Base-by-base conservation (phyloP, 1,284 basidiomycete genomes). In the Ustilago bromivora region DNA sequence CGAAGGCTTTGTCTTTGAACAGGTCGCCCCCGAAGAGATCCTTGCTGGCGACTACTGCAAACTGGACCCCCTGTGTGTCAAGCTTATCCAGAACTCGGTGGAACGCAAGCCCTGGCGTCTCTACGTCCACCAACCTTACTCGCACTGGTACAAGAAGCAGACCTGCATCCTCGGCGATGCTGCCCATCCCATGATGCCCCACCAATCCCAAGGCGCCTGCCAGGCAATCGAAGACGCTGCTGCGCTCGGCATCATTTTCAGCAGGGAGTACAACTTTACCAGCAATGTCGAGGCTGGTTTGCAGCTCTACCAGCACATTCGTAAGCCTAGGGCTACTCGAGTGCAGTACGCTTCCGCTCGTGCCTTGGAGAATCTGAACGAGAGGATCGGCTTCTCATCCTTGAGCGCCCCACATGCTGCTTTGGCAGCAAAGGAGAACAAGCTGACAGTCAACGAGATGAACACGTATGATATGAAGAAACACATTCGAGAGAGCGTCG, bases 321-420 rank as follows among this genome's bases (percentile, higher is more conserved):
- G 87, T 54, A 86, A 87, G 71, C 84, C 85, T 0, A 79, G 87
- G 41, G 87, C 87, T 4, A 87, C 86, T 6, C 79, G 86, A n/a
- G 87, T 87, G 2, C 87, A 87, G 72, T 76, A 79, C 28, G 85
- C 85, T 15, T 82, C 78, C 10, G 66, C 77, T 2, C 71, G 84
- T 11, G 87, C 87, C 6, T 84, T 86, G 13, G 87, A 87, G 69
- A 85, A 87, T 70, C 79, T 87, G 68, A 86, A 86, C 68, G 87
- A 87, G 78, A 79, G 87, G 15, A 86, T 87, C 63, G 87, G 87
- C 51, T 87, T 87, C 71, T 82, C 82, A 2, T 78, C 71, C 52
- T 65, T 82, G 55, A 85, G 81, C n/a, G 81, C 82, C n/a, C 80
- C 83, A 36, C 83, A 85, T 57, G 81, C 83, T n/a, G 82, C 82